phyloP scores from a whole-genome alignment of 2,329 filamentous ascomycete species.

The Colletotrichum simmondsii region DNA sequence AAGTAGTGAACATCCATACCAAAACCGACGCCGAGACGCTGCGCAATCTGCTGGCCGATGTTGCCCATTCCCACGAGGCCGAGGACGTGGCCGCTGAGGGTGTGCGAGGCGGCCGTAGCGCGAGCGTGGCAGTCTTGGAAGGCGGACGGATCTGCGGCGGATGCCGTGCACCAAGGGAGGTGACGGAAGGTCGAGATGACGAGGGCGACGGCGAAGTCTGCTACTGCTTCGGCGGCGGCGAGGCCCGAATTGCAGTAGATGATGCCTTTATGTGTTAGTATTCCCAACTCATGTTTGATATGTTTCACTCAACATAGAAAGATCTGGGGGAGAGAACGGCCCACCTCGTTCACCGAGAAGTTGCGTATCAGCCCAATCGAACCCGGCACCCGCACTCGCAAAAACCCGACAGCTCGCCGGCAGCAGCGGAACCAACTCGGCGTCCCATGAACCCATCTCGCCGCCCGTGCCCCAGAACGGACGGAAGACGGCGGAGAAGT shows the following conservation, averaged over 20 bases:
- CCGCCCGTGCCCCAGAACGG: constrained; percentile 73
- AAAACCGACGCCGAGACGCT: constrained; percentile 62
- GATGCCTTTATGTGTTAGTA: constrained; percentile 57
- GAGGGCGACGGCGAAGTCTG: constrained; percentile 76
- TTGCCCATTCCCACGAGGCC: constrained; percentile 78
- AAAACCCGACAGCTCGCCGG: constrained; percentile 69
- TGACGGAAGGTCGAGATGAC: constrained; percentile 77
- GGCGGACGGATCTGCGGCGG: constrained; percentile 43
- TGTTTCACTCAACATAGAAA: background rate
- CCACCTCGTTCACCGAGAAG: constrained; percentile 69
- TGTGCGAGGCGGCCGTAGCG: constrained; percentile 69
- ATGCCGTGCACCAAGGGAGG: constrained; percentile 70
- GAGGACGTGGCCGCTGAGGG: constrained; percentile 69
- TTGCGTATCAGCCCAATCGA: constrained; percentile 74
- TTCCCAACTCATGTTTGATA: background rate
- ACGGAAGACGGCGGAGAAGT: constrained; percentile 66
- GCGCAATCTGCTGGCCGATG: constrained; percentile 72
- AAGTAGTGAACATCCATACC: constrained; percentile 75
- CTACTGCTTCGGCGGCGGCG: constrained; percentile 77
- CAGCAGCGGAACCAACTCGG: constrained; percentile 66
- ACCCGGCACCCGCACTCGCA: constrained; percentile 73
- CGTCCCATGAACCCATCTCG: constrained; percentile 74
- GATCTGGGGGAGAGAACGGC: constrained; percentile 22
- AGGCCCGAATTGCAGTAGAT: constrained; percentile 79
- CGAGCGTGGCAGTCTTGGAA: constrained; percentile 71